These are phyloP conservation scores for Globisporangium rhizosaccharum DNA, from an alignment of 352 stramenopile genomes.

Conservation along the genomic window DNA sequence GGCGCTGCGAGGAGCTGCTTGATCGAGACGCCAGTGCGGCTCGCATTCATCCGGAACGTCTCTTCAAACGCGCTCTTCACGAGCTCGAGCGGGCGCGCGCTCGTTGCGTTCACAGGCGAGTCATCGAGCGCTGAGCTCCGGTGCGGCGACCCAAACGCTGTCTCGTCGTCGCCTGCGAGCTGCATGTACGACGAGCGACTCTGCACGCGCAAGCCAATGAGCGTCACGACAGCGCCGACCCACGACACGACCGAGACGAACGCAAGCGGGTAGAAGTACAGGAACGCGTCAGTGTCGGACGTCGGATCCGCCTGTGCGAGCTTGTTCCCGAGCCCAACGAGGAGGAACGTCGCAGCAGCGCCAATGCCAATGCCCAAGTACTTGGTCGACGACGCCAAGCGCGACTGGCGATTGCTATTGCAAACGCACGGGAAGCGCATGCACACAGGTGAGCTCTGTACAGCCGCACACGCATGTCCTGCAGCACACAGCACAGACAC, in stretches of 20 bases:
- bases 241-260: constrained; percentile 70
- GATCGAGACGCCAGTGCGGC: constrained; percentile 10
- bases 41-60: constrained; percentile 44
- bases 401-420: constrained; percentile 54
- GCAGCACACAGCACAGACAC: neutral
- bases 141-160: constrained; percentile 29
- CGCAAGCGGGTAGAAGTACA: constrained; percentile 77
- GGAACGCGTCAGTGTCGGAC: constrained; percentile 33
- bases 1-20: constrained; percentile 46
- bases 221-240: constrained; percentile 60
- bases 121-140: constrained; percentile 27
- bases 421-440: neutral
- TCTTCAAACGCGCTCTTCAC: constrained; percentile 72
- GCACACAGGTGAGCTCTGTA: neutral
- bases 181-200: constrained; percentile 64
- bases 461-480: neutral
- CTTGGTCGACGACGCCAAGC: constrained; percentile 51
- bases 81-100: constrained; percentile 31
- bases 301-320: constrained; percentile 34
- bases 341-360: constrained; percentile 38
- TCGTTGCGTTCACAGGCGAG: constrained; percentile 15
- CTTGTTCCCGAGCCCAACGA: constrained; percentile 45
- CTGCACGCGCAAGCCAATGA: constrained; percentile 55
- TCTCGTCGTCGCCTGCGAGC: constrained; percentile 50
- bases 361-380: constrained; percentile 62